These are phyloP conservation scores for Pythium rhizo-oryzae DNA, from an alignment of 352 stramenopile species.

Conservation along the genomic window DNA sequence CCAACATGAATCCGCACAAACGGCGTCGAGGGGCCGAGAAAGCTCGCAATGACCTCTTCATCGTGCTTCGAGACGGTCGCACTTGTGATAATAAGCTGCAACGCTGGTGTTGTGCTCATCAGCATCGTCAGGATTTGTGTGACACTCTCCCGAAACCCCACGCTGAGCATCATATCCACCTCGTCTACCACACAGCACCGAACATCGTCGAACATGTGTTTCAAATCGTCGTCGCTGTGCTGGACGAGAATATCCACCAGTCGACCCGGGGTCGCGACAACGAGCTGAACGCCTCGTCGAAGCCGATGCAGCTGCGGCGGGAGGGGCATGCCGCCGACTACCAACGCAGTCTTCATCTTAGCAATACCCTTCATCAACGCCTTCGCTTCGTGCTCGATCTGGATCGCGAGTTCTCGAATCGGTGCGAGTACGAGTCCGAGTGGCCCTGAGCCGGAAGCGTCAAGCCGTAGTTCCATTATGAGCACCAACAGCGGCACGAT, in stretches of 20 bases:
- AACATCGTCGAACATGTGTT: constrained; percentile 33
- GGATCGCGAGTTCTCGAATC: constrained; percentile 72
- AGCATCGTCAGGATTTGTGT: constrained; percentile 49
- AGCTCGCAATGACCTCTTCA: constrained; percentile 37
- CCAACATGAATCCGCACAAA: constrained; percentile 45
- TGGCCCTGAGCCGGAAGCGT: constrained; percentile 4
- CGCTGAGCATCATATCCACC: constrained; percentile 74
- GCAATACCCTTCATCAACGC: constrained; percentile 52
- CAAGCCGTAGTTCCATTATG: constrained; percentile 25
- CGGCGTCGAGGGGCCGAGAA: background rate
- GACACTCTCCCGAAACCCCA: constrained; percentile 58
- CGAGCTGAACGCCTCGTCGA: constrained; percentile 53
- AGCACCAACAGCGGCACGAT: constrained; percentile 58
- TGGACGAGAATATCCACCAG: constrained; percentile 51
- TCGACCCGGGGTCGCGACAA: constrained; percentile 68
- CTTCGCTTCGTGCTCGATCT: constrained; percentile 71
- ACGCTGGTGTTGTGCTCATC: background rate
- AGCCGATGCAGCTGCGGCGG: constrained; percentile 70
- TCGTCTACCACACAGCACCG: constrained; percentile 70
- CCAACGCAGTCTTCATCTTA: constrained; percentile 66
- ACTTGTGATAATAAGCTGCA: constrained; percentile 65
- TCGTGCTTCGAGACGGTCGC: constrained; percentile 56
- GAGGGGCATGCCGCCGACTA: constrained; percentile 69
- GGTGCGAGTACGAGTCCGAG: constrained; percentile 59
- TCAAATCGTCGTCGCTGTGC: background rate